Base-by-base conservation (phyloP, 1,284 basidiomycete species). In the Heliocybe sulcata region DNA sequence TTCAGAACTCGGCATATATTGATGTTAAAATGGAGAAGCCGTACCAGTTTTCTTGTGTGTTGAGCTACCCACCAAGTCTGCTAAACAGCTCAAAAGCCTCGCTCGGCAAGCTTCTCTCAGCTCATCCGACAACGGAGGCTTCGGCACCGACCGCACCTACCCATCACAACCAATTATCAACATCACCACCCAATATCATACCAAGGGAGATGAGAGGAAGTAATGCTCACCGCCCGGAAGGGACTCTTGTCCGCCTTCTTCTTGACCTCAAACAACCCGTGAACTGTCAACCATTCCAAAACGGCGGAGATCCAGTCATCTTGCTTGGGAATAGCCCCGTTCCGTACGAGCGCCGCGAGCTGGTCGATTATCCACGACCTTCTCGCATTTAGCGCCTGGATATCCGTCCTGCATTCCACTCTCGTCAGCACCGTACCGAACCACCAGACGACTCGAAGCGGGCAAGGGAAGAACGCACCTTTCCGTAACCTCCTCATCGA, bases 301-400 rank as follows among this genome's bases (percentile, higher is more conserved):
- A 94, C 73, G 10, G 77, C 75, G 55, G 80, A 72, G 20, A 96
- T 75, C 83, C 91, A 92, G 49, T 76, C 76, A 65, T 96, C 92
- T 54, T 81, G 77, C 67, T 92, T 94, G 8, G 90, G 90, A 38
- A 98, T 81, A 0, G 85, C 79, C 4, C 83, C 81, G 65, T 93
- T 95, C 54, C 89, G 85, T 58, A 94, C 75, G 35, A 98, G 79
- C 9, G 82, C 80, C 10, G 83, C 74, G 25, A 98, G 74, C 72
- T 98, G 96, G 56, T 98, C 94, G 48, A 92, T 79, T 22, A 92
- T 83, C 94, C 95, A 98, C 42, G 71, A 72, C 53, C 92, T 75
- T 55, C 81, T 77, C 11, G 79, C 70, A 62, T 82, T 80, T 35
- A 81, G 67, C 14, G 70, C 69, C 48, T 77, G 72, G 31, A 75